These are phyloP conservation scores for Leptographium procerum DNA, from an alignment of 2,329 filamentous ascomycete genomes.

Conservation along the genomic window DNA sequence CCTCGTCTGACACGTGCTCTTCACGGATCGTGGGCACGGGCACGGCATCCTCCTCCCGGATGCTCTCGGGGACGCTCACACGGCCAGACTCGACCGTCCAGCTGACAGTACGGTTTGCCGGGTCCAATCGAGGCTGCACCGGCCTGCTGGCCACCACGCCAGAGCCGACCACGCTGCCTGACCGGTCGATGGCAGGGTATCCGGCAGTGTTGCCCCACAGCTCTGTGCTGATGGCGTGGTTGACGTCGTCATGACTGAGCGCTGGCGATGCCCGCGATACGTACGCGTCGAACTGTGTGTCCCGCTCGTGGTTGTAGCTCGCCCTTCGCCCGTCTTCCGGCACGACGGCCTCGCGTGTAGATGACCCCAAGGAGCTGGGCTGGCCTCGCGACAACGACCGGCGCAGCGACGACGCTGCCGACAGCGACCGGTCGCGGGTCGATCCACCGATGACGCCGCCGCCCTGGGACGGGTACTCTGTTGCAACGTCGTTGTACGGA, in stretches of 20 bases:
- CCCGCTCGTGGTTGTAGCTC: conserved; percentile 18
- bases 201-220: conserved; percentile 18
- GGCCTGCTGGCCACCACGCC: conserved; percentile 11
- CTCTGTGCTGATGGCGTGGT: conserved; percentile 21
- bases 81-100: conserved; percentile 25
- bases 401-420: conserved; percentile 1
- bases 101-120: conserved; percentile 20
- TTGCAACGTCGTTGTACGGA: conserved; percentile 11
- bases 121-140: conserved; percentile 10
- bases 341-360: background rate
- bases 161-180: conserved; percentile 17
- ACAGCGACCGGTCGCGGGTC: conserved; percentile 7
- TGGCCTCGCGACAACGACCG: background rate
- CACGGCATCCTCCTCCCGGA: background rate
- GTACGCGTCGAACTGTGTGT: conserved; percentile 19
- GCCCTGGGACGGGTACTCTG: conserved; percentile 3
- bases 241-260: conserved; percentile 17
- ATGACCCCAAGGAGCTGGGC: too few species aligned
- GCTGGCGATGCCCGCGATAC: conserved; percentile 8
- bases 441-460: background rate
- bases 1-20: background rate
- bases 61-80: conserved; percentile 25
- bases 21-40: background rate
- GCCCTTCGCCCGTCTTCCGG: conserved; percentile 2
- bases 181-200: conserved; percentile 10